phyloP scores from a whole-genome alignment of 2,329 filamentous ascomycete genomes.

The Rugonectria rugulosa region DNA sequence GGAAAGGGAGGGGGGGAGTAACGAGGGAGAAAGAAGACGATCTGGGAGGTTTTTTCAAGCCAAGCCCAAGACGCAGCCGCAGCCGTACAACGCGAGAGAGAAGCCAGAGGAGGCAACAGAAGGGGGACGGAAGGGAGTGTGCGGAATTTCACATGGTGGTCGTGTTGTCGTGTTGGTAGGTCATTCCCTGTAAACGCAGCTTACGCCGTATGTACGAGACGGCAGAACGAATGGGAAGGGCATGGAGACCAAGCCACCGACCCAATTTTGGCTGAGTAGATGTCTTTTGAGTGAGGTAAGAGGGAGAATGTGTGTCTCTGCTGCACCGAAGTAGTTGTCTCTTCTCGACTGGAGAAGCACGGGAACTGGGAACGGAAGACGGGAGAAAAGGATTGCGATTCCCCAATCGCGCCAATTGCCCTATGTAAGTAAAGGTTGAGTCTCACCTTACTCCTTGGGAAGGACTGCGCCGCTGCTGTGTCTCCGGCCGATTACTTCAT shows the following conservation, averaged over 20 bases:
- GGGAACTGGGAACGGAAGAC: too few relatives aligned
- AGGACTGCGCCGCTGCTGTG: conserved; percentile 21
- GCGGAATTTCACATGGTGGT: conserved; percentile 28
- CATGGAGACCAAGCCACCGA: conserved; percentile 30
- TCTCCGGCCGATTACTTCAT: conserved; percentile 21
- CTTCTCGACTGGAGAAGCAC: too few relatives aligned
- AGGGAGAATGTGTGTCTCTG: too few relatives aligned
- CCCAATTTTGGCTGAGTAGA: background rate
- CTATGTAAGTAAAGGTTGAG: conserved; percentile 20
- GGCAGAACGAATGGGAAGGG: conserved; percentile 2
- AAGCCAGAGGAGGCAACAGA: too few relatives aligned
- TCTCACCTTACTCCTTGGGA: conserved; percentile 35
- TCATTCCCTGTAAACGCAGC: conserved; percentile 21
- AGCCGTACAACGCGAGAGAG: too few relatives aligned
- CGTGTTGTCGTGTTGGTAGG: too few relatives aligned
- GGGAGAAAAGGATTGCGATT: background rate
- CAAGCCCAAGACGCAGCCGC: too few relatives aligned
- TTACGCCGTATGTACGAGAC: conserved; percentile 19
- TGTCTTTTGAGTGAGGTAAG: conserved; percentile 7
- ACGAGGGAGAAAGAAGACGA: too few relatives aligned
- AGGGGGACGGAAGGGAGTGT: too few relatives aligned
- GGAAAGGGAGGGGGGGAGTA: too few relatives aligned
- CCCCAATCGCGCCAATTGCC: conserved; percentile 8
- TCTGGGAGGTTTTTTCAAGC: too few relatives aligned
- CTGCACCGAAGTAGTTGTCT: too few relatives aligned